Base-by-base conservation (phyloP, 805 yeast genomes). In the Kodamaea leandrae region DNA sequence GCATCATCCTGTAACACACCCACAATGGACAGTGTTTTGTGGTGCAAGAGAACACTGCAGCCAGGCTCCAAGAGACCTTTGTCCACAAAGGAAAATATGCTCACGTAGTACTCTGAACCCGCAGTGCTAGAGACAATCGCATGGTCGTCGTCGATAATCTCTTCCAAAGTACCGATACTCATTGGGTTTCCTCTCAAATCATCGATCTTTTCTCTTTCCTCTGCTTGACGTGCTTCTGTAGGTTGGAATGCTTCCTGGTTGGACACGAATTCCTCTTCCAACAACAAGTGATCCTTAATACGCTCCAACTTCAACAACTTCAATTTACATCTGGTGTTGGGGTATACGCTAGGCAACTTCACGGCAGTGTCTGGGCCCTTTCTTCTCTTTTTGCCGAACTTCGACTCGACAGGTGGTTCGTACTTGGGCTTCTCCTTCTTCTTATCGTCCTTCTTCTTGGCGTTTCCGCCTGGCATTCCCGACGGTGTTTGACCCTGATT, bases 1-100 rank as follows among this genome's bases (percentile, higher is more conserved):
- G 97, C 85, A 55, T 93, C 99, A 64, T 93, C 99, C 64, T 85
- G 96, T 50, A 93, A 67, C n/a, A 91, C 97, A 54, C 99, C 99
- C n/a, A 93, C 96, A 44, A 93, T 81, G 4, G 96, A 82, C 46
- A 93, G 96, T 0, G 96, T 83, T 68, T 93, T 93, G 67, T 93
- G 96, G 63, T 93, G 98, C 57, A 93, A 71, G 46, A 93, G 73
- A 17, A 93, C 98, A 15, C 96, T 86, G 66, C 97, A 91, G 6
- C 98, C 97, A 1, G 98, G 99, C 64, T 93, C 98, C 48, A 93
- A 71, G 46, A 91, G 70, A 43, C 93, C 97, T 66, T 93, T 93
- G 64, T 93, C 99, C 13, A 93, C 99, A 72, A 93, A 93, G 8
- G 96, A 87, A 66, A 95, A 72, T 52, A 93, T 93, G 4, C 96